Base-by-base conservation (phyloP, 176 grass and related monocot genomes). In the Paspalum notatum region DNA sequence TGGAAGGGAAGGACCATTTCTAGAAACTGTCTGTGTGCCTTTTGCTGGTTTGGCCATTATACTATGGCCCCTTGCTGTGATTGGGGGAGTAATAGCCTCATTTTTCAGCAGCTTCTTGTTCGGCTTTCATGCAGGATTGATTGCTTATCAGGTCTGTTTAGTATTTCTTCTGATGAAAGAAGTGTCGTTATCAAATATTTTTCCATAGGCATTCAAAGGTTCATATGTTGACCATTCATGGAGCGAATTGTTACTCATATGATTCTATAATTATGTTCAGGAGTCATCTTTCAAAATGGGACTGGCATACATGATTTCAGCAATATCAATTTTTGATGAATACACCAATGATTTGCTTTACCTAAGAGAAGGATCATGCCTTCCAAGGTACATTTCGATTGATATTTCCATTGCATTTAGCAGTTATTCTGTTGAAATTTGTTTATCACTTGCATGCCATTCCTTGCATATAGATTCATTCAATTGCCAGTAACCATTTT, bases 281-380 rank as follows among this genome's bases (percentile, higher is more conserved):
- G 90, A 98, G 81, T 78, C 76, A 79, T 98, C 92, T 48, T 66
- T 94, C 44, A 51, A 3, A 44, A 89, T 94, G 95, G 95, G 95
- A 5, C 69, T 98, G 68, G 88, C 95, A 54, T 94, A 92, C 82
- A 93, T 98, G 68, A 65, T 94, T 65, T 77, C 88, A 0, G 85
- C 89, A 22, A 41, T 98, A 86, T 89, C 92, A 78, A 58, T 91
- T 22, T 94, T 87, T 71, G 92, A 98, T 64, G 95, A 98, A 67
- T 94, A 98, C 71, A 93, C 88, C 12, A 98, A 98, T 84, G 92
- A 94, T 58, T 74, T 98, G 63, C 95, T 98, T 86, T 93, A 98
- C 72, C 72, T 98, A 44, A 90, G 92, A 91, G 95, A 98, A 80
- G 95, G 95, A 9, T 98, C 95, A 78, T 94, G 88, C 48, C 82